A percentile compares a stretch with the other conserved stretches of the same genome.
Conservation (phyloP, 345 rosid species). For the Pistacia integerrima region DNA sequence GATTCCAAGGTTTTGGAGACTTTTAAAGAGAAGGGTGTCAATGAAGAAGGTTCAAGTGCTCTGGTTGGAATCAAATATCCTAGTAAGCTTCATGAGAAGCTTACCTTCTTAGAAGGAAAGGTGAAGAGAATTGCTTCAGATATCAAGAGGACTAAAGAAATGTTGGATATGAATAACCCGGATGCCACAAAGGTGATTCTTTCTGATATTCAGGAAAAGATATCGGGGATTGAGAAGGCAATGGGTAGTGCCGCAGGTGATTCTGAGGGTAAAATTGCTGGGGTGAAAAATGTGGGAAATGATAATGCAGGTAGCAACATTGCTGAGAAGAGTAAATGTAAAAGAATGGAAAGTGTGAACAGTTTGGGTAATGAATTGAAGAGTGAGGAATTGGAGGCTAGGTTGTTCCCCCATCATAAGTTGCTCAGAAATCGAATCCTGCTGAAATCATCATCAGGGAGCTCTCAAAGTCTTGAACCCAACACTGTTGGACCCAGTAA, state of each 20-base stretch:
- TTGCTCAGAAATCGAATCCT: constrained; percentile 65
- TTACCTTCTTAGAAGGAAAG: constrained; percentile 91
- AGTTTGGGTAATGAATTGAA: constrained; percentile 57
- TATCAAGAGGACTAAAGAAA: constrained; percentile 90
- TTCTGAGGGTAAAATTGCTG: constrained; percentile 33
- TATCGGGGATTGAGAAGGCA: constrained; percentile 84
- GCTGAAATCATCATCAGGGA: constrained; percentile 36
- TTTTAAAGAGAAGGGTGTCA: constrained; percentile 39
- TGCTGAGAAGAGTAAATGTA: constrained; percentile 30
- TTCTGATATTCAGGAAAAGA: constrained; percentile 86
- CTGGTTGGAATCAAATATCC: constrained; percentile 41
- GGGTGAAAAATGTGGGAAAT: constrained; percentile 23
- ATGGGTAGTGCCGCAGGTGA: constrained; percentile 52
- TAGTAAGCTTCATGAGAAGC: constrained; percentile 90
- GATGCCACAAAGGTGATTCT: constrained; percentile 69
- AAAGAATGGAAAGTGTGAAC: constrained; percentile 34
- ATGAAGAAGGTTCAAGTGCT: constrained; percentile 29
- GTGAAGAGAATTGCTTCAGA: constrained; percentile 93
- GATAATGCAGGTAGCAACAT: constrained; percentile 29
- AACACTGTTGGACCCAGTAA: constrained; percentile 24
- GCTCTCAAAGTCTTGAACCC: constrained; percentile 28
- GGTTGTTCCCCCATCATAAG: constrained; percentile 95
- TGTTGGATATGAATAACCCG: constrained; percentile 84
- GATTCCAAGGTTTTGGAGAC: constrained; percentile 41
- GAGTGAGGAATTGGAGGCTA: constrained; percentile 76